Percentiles rank a stretch among this genome's conserved stretches.
These are phyloP conservation scores for Thelonectria discophora DNA, from an alignment of 2,329 filamentous ascomycete genomes.

Conservation along the genomic window DNA sequence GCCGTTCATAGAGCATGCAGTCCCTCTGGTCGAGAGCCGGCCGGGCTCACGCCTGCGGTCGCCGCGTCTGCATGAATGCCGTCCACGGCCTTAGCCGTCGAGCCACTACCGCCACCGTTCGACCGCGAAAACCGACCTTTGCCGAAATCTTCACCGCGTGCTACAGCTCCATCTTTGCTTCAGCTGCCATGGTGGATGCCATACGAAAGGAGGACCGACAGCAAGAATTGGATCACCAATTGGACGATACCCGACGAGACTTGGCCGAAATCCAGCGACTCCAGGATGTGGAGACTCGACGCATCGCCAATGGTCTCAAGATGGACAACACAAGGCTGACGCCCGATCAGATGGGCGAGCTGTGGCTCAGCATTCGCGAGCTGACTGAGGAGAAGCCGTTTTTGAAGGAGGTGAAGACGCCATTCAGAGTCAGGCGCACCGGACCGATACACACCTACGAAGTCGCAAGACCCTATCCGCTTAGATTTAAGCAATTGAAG, in stretches of 20 bases:
- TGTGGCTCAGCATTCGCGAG: conserved; percentile 46
- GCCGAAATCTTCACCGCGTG: conserved; percentile 70
- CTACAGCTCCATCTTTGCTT: conserved; percentile 74
- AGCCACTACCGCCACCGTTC: conserved; percentile 56
- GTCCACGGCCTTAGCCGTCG: conserved; percentile 59
- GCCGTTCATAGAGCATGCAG: conserved; percentile 63
- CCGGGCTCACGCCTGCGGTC: conserved; percentile 70
- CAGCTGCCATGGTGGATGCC: conserved; percentile 70
- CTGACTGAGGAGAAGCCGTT: conserved; percentile 46
- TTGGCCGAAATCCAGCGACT: conserved; percentile 52
- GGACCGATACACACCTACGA: conserved; percentile 42
- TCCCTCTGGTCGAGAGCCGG: conserved; percentile 73
- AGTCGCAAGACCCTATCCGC: conserved; percentile 41
- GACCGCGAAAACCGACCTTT: conserved; percentile 59
- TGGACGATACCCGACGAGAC: conserved; percentile 63
- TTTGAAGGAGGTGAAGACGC: conserved; percentile 49
- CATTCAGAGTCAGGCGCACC: conserved; percentile 41
- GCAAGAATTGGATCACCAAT: conserved; percentile 67
- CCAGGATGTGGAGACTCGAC: conserved; percentile 37
- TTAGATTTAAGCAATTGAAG: conserved; percentile 34
- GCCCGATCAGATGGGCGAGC: conserved; percentile 43
- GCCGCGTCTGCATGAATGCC: conserved; percentile 66
- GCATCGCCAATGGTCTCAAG: conserved; percentile 22
- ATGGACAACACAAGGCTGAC: conserved; percentile 31
- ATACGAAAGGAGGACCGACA: conserved; percentile 65